phyloP scores from a whole-genome alignment of 305 asterid species.

The Fraxinus baroniana region DNA sequence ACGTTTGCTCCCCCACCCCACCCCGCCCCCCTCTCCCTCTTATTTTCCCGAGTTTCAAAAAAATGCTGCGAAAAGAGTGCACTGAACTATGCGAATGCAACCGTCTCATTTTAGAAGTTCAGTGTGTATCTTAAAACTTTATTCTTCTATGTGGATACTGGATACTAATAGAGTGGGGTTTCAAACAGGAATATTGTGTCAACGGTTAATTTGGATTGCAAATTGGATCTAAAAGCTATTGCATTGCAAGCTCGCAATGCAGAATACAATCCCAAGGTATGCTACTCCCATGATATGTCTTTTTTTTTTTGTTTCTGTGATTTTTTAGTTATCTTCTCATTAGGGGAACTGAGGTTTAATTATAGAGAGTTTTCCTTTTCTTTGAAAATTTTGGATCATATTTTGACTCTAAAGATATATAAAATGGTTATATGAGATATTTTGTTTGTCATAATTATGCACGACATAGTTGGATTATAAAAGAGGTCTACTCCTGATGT shows the following conservation, averaged over 20 bases:
- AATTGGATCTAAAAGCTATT: constrained; percentile 74
- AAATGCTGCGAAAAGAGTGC: background rate
- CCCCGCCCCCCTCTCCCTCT: background rate
- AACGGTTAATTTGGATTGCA: constrained; percentile 76
- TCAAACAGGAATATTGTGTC: constrained; percentile 51
- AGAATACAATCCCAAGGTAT: constrained; percentile 76
- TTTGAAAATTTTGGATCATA: background rate
- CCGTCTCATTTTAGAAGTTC: background rate
- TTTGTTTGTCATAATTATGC: background rate
- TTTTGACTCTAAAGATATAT: background rate
- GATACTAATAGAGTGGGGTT: background rate
- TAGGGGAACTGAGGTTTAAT: background rate
- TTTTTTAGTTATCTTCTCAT: background rate
- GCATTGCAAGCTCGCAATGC: constrained; percentile 85
- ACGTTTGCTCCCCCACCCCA: background rate
- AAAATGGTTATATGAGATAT: background rate
- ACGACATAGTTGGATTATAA: background rate
- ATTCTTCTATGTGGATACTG: background rate
- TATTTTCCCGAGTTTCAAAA: background rate
- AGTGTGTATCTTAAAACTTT: background rate
- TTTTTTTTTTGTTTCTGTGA: background rate
- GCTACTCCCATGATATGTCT: background rate
- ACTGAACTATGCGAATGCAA: background rate
- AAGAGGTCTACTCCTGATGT: background rate
- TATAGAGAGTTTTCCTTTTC: background rate